These are phyloP conservation scores for Kwoniella dejecticola DNA, from an alignment of 768 basidiomycete species.

Conservation along the genomic window DNA sequence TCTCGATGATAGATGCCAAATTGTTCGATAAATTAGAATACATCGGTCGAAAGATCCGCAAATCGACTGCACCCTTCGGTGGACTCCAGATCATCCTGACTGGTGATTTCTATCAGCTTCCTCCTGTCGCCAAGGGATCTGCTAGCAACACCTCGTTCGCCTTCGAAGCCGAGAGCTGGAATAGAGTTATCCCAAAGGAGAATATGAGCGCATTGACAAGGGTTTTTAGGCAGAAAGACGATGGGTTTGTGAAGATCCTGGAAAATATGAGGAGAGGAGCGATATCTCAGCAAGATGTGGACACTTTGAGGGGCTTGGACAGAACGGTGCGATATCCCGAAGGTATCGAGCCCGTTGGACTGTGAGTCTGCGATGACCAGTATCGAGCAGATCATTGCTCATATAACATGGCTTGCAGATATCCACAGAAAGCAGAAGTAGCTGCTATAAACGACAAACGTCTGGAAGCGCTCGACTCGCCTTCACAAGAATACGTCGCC, in stretches of 20 bases:
- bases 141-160: slow-evolving; percentile 35
- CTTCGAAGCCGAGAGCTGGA: slow-evolving; percentile 55
- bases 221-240: slow-evolving; percentile 54
- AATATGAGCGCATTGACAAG: slow-evolving; percentile 45
- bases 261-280: slow-evolving; percentile 52
- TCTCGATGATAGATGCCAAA: slow-evolving; percentile 55
- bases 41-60: slow-evolving; percentile 49
- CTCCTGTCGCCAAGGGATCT: slow-evolving; percentile 48
- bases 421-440: slow-evolving; percentile 40
- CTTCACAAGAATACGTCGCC: slow-evolving; percentile 19
- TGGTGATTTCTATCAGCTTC: slow-evolving; percentile 58
- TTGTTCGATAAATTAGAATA: slow-evolving; percentile 55
- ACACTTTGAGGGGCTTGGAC: slow-evolving; percentile 30
- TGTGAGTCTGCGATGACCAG: slow-evolving; percentile 23
- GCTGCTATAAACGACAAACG: slow-evolving; percentile 33
- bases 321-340: slow-evolving; percentile 36
- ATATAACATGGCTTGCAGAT: slow-evolving; percentile 17
- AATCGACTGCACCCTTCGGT: slow-evolving; percentile 51
- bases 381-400: background rate
- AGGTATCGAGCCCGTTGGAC: slow-evolving; percentile 44
- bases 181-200: slow-evolving; percentile 28
- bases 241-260: slow-evolving; percentile 49
- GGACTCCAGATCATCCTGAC: slow-evolving; percentile 54
- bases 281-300: slow-evolving; percentile 29
- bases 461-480: slow-evolving; percentile 24